phyloP scores from a whole-genome alignment of 1,139 yeast species.

The Pneumocystis carinii region DNA sequence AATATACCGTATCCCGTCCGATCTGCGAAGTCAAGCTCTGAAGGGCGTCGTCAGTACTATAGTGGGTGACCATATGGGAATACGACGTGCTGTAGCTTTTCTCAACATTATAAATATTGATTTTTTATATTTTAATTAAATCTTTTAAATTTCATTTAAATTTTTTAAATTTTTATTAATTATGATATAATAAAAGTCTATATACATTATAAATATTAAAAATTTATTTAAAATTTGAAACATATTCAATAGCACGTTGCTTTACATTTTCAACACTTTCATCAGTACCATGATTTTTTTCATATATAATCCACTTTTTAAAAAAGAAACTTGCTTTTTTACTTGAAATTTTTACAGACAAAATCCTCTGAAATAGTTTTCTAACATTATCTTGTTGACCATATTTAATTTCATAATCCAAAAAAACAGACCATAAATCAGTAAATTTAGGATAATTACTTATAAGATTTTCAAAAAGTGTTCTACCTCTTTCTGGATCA shows the following conservation, averaged over 20 bases:
- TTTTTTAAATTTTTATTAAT: no score
- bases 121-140: no score
- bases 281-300: conserved; percentile 53
- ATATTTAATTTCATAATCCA: conserved; percentile 75
- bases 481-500: conserved; percentile 85
- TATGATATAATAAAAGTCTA: no score
- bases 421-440: conserved; percentile 87
- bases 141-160: no score
- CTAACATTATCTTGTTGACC: conserved; percentile 43
- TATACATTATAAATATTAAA: neutral
- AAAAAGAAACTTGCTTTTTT: conserved; percentile 93
- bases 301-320: conserved; percentile 53
- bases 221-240: conserved; percentile 14
- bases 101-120: no score
- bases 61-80: conserved; percentile 4
- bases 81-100: neutral
- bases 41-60: conserved; percentile 3
- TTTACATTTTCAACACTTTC: conserved; percentile 71
- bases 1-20: conserved; percentile 3
- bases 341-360: conserved; percentile 52
- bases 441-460: conserved; percentile 83
- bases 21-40: conserved; percentile 4
- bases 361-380: conserved; percentile 66
- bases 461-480: conserved; percentile 80
- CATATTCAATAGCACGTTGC: conserved; percentile 80